Base-by-base conservation (phyloP, 2,329 filamentous ascomycete genomes). In the Chrysoporthe puriensis region DNA sequence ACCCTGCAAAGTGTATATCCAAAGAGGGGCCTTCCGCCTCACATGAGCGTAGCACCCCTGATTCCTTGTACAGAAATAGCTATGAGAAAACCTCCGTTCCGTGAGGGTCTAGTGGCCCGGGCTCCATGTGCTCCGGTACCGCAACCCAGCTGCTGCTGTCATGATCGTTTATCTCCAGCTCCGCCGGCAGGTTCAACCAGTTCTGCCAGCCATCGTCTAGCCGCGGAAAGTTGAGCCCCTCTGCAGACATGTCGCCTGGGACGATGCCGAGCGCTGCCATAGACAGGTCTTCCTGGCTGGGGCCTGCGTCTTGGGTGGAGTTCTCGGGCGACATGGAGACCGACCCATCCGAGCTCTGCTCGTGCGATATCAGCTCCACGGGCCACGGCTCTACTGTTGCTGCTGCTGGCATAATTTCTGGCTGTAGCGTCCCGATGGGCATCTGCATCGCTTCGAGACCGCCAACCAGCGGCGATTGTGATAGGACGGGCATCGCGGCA, bases 161-260 rank as follows among this genome's bases (percentile, higher is more conserved):
- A n/a, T 58, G 42, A 3, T 57, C 63, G 8, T 34, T 57, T 26
- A 48, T 16, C 40, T 64, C 63, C 21, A 46, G 43, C 52, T 64
- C 63, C 5, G 54, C 54, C 3, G 63, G 63, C 42, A 64, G 26
- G 26, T 64, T 64, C 7, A 64, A 14, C 63, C 63, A 64, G 42
- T 58, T 64, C 54, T 64, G 63, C 63, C 63, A 64, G 14, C 63
- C 56, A 14, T 64, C 63, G 16, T 64, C 63, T 8, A 64, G 40
- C 52, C 50, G 63, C 42, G 63, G 63, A 18, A 64, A 64, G 32
- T 58, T 64, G 14, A 64, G 63, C 18, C 63, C 63, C 11, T 64
- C 63, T 26, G 56, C 63, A 32, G 60, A 61, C n/a, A 61, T 46
- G 59, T 46, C 43, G 16, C 42, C 36, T 4, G 57, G 42, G 9